A percentile compares a stretch with the other conserved stretches of the same genome.
Evolutionary conservation across 2,329 filamentous ascomycete genomes (phyloP).

Genomic region (Trichoderma asperellum): DNA sequence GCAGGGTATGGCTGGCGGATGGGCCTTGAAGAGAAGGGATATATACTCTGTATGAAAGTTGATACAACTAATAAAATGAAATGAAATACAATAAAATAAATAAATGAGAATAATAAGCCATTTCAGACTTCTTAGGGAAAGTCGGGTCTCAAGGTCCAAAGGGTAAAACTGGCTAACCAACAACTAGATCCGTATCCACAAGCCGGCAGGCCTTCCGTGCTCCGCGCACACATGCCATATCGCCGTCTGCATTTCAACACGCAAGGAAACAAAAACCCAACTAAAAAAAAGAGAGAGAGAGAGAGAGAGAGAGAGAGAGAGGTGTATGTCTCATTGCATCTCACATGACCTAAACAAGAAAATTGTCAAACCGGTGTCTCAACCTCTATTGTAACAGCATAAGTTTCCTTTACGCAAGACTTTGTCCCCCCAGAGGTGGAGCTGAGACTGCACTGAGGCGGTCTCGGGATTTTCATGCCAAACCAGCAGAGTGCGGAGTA

Average conservation of each 20-base stretch:
- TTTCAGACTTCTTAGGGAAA: not conserved
- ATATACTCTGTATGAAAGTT: not conserved
- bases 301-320: not conserved
- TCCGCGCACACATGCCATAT: conserved; percentile 9
- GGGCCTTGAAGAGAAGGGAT: not conserved
- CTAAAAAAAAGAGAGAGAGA: no score
- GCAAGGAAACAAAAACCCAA: not conserved
- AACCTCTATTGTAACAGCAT: not conserved
- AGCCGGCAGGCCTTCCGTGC: not conserved
- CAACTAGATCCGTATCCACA: not conserved
- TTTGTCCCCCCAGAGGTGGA: not conserved
- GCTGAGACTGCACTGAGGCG: no score
- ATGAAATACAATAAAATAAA: not conserved
- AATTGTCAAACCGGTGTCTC: not conserved
- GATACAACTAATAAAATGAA: not conserved
- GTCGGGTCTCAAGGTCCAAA: not conserved
- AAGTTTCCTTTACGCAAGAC: not conserved
- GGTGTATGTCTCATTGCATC: not conserved
- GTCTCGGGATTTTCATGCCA: no score
- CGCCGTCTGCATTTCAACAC: not conserved
- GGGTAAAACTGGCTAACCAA: not conserved
- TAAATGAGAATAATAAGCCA: not conserved
- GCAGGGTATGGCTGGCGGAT: not conserved
- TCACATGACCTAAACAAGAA: conserved; percentile 9
- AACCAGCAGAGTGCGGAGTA: not conserved